A percentile compares a stretch with the other conserved stretches of the same genome.
phyloP scores from a whole-genome alignment of 495 filamentous ascomycete genomes.

The Penicillium robsamsonii region DNA sequence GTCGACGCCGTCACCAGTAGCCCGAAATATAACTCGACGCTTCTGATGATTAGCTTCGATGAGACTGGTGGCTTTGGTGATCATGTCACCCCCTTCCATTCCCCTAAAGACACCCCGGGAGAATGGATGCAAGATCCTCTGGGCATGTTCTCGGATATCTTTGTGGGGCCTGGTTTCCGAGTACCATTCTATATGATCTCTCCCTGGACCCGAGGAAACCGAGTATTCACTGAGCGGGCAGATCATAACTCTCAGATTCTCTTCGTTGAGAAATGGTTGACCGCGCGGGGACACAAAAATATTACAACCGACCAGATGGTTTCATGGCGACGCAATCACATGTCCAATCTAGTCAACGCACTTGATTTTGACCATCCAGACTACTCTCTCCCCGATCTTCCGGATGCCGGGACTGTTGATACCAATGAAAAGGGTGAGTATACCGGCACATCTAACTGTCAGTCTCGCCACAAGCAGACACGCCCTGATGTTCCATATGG shows the following conservation, averaged over 20 bases:
- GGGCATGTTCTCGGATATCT: conserved; percentile 46
- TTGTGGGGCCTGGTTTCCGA: conserved; percentile 50
- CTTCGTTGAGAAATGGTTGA: conserved; percentile 54
- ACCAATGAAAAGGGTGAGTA: conserved; percentile 37
- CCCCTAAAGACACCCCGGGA: conserved; percentile 47
- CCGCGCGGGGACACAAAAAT: conserved; percentile 48
- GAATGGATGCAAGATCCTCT: conserved; percentile 57
- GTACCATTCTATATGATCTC: conserved; percentile 57
- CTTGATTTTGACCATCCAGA: conserved; percentile 54
- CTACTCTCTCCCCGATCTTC: conserved; percentile 43
- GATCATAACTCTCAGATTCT: conserved; percentile 59
- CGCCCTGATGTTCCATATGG: conserved; percentile 51
- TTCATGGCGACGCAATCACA: conserved; percentile 51
- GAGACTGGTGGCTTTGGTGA: conserved; percentile 57
- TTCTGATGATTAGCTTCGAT: conserved; percentile 54
- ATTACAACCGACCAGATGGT: conserved; percentile 50
- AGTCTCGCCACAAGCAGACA: conserved; percentile 31
- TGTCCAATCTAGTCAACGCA: conserved; percentile 54
- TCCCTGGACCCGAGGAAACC: conserved; percentile 55
- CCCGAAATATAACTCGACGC: conserved; percentile 49
- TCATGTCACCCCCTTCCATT: conserved; percentile 54
- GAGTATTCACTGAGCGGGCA: conserved; percentile 54
- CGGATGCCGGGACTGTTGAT: conserved; percentile 39
- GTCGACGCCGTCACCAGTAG: conserved; percentile 50
- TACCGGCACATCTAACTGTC: conserved; percentile 44